Base-by-base conservation (phyloP, 2,329 filamentous ascomycete species). In the Chlorencoelia australis region DNA sequence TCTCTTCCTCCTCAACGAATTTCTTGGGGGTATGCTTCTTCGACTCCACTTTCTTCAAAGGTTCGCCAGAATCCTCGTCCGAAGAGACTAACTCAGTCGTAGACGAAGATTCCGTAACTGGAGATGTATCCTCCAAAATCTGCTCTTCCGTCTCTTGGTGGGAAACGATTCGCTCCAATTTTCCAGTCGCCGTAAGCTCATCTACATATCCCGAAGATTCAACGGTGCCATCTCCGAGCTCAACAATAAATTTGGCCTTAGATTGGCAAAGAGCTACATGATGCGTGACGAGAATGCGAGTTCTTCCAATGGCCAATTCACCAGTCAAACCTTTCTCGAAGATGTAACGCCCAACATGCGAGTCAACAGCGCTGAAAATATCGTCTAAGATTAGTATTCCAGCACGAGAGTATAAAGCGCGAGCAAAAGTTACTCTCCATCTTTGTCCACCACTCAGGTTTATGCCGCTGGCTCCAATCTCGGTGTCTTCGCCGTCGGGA, bases 391-490 rank as follows among this genome's bases (percentile, higher is more conserved):
- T 64, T 4, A 93, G 63, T 43, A 87, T 78, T 0, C 80, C 78
- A 1, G 82, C 82, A 10, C 83, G 69, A 2, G 82, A 88, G 57
- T 91, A 91, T 13, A 91, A 65, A 1, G 84, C 83, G 30, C 85
- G 68, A 2, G 84, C 85, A 47, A 93, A 75, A 0, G 82, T 84
- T 20, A 91, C 71, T 35, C 85, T 73, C 81, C 84, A 88, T 51
- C 83, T 77, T 58, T 93, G 85, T 0, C 85, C 86, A 44, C 86
- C 85, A 43, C 79, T 86, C 5, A 93, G 64, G 48, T 89, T 88
- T 48, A 91, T 83, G 5, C 85, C 85, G 43, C 89, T 88, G 3
- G 82, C 81, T 8, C 85, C 85, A 35, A 93, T 83, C 51, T 88
- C 82, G 0, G 86, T 93, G 30, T 73, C 60, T 48, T 91, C 83